phyloP scores from a whole-genome alignment of 257 asterid species.

The Capsicum pubescens region DNA sequence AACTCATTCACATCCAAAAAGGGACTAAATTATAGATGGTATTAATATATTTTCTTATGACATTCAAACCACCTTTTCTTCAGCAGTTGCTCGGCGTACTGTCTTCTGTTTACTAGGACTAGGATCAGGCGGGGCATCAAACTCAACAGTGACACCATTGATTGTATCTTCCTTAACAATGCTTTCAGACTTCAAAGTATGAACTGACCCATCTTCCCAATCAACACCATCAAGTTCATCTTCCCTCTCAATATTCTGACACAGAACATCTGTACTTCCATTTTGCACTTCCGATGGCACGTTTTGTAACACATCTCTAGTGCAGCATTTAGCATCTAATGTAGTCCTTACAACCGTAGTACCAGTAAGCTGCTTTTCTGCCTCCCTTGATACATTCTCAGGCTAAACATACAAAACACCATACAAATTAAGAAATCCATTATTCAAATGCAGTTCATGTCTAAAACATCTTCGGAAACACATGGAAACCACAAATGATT shows the following conservation, averaged over 20 bases:
- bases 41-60: background rate
- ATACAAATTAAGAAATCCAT: slow-evolving; percentile 22
- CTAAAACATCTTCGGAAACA: background rate
- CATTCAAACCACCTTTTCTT: slow-evolving; percentile 70
- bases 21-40: slow-evolving; percentile 26
- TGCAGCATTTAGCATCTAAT: slow-evolving; percentile 40
- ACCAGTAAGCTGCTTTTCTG: slow-evolving; percentile 29
- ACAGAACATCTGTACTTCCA: slow-evolving; percentile 29
- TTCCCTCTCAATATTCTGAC: slow-evolving; percentile 39
- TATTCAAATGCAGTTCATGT: background rate
- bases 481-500: background rate
- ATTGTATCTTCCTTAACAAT: slow-evolving; percentile 46
- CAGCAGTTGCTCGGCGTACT: slow-evolving; percentile 80
- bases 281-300: slow-evolving; percentile 36
- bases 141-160: slow-evolving; percentile 75
- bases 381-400: slow-evolving; percentile 39
- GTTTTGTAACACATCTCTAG: slow-evolving; percentile 42
- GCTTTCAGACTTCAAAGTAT: slow-evolving; percentile 42
- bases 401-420: slow-evolving; percentile 44
- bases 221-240: slow-evolving; percentile 60
- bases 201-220: slow-evolving; percentile 87
- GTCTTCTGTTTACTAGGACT: slow-evolving; percentile 58
- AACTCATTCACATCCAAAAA: background rate
- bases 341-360: slow-evolving; percentile 35
- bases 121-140: slow-evolving; percentile 64